Evolutionary conservation across 2,329 filamentous ascomycete species (phyloP).

Genomic region (Capronia americana): DNA sequence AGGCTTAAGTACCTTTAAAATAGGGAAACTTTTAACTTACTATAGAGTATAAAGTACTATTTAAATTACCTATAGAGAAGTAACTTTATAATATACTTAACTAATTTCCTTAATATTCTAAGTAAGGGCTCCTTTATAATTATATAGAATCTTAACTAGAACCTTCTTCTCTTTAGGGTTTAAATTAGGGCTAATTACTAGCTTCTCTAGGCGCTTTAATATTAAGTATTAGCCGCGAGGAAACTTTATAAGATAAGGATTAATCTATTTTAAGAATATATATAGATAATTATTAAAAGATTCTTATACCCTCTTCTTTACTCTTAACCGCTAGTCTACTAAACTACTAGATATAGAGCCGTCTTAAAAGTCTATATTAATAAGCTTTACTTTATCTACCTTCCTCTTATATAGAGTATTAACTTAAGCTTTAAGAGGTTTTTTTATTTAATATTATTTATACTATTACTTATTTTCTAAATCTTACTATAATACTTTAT

Average conservation of each 20-base stretch:
- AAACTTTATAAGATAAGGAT: not conserved
- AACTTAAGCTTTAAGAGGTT: not conserved
- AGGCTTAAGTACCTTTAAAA: not conserved
- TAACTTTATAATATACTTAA: not conserved
- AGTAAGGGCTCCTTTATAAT: not conserved
- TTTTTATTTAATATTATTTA: not conserved
- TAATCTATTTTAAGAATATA: conserved; percentile 1
- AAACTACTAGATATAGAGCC: not conserved
- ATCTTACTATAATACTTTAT: not conserved
- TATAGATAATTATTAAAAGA: not conserved
- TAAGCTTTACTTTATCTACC: not conserved
- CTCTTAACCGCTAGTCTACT: not conserved
- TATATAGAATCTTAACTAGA: conserved; percentile 3
- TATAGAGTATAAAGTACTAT: not conserved
- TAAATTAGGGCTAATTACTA: not conserved
- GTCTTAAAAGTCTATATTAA: not conserved
- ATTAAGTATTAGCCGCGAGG: not conserved
- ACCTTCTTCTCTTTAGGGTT: not conserved
- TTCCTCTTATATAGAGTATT: conserved; percentile 12
- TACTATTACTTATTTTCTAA: conserved; percentile 4
- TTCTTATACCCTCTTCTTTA: not conserved
- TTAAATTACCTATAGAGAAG: conserved; percentile 1
- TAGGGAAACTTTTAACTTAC: conserved; percentile 3
- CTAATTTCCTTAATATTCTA: conserved; percentile 1
- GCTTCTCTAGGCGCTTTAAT: not conserved